Percentiles rank a stretch among this genome's conserved stretches.
phyloP scores from a whole-genome alignment of 164 flowering plant species.

The Buxus sempervirens region DNA sequence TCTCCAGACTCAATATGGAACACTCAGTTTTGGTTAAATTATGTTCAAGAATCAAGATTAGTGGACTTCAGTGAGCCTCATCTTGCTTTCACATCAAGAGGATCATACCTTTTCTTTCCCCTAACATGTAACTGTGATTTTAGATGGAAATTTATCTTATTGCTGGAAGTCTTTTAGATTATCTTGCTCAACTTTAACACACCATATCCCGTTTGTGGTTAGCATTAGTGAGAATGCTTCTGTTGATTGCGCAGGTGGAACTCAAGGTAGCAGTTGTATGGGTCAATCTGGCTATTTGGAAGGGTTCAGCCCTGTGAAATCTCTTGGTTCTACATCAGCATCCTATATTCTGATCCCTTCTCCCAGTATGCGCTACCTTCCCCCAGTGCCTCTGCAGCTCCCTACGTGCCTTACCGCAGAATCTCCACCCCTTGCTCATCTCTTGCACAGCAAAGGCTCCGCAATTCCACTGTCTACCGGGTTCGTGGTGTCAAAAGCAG shows the following conservation, averaged over 20 bases:
- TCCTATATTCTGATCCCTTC: constrained; percentile 81
- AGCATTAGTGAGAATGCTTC: no score
- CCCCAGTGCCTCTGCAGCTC: constrained; percentile 81
- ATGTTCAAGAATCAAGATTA: no score
- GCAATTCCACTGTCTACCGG: constrained; percentile 91
- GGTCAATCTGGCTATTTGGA: constrained; percentile 53
- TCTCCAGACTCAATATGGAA: no score
- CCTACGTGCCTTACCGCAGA: constrained; percentile 93
- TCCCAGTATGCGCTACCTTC: constrained; percentile 83
- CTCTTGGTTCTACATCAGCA: constrained; percentile 74
- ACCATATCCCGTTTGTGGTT: no score
- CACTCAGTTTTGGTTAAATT: no score
- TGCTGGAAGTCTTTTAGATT: no score
- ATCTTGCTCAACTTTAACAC: no score
- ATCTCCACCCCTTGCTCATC: constrained; percentile 98
- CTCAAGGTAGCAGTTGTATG: constrained; percentile 35
- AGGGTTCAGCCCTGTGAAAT: constrained; percentile 83
- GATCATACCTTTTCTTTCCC: no score
- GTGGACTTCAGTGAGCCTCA: no score
- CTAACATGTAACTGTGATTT: no score
- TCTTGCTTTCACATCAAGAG: no score
- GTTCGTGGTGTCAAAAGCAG: constrained; percentile 87
- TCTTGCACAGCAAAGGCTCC: constrained; percentile 92
- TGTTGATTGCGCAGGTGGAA: constrained; percentile 42
- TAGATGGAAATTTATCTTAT: no score